Conservation (phyloP, 257 asterid species). For the Eustoma russellianum region DNA sequence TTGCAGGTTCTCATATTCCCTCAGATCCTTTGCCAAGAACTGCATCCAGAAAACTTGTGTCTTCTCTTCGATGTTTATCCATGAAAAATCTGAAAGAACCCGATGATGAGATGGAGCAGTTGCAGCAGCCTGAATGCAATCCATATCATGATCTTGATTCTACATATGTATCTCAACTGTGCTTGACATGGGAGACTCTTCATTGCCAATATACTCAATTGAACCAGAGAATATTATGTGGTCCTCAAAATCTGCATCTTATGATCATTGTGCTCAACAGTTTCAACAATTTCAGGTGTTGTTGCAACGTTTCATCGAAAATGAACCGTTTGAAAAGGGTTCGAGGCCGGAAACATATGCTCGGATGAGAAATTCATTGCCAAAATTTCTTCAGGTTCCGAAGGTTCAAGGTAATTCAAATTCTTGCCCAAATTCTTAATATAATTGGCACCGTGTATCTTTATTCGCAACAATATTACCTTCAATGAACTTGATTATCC, state of each 20-base stretch:
- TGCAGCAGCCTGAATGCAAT: slow-evolving; percentile 51
- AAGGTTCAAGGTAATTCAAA: slow-evolving; percentile 57
- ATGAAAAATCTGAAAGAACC: slow-evolving; percentile 52
- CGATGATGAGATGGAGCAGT: slow-evolving; percentile 67
- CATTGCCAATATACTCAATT: slow-evolving; percentile 85
- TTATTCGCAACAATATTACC: too few species aligned
- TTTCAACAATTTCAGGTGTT: slow-evolving; percentile 89
- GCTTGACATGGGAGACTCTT: slow-evolving; percentile 98
- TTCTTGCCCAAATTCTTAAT: too few species aligned
- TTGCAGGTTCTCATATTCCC: slow-evolving; percentile 46
- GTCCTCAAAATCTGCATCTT: slow-evolving; percentile 48
- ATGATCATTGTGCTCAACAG: slow-evolving; percentile 82
- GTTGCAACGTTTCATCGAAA: slow-evolving; percentile 83
- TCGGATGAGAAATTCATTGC: slow-evolving; percentile 58
- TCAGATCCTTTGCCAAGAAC: slow-evolving; percentile 65
- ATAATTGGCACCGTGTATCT: too few species aligned
- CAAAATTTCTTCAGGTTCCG: slow-evolving; percentile 87
- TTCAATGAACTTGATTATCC: too few species aligned
- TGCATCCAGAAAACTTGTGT: slow-evolving; percentile 62
- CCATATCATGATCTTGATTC: slow-evolving; percentile 73
- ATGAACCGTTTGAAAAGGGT: slow-evolving; percentile 85
- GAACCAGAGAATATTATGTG: slow-evolving; percentile 57
- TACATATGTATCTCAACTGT: slow-evolving; percentile 77
- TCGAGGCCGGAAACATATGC: slow-evolving; percentile 71
- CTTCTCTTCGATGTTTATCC: slow-evolving; percentile 81